A percentile compares a stretch with the other conserved stretches of the same genome.
Evolutionary conservation across 345 rosid genomes (phyloP).

Genomic region (Moricandia arvensis): DNA sequence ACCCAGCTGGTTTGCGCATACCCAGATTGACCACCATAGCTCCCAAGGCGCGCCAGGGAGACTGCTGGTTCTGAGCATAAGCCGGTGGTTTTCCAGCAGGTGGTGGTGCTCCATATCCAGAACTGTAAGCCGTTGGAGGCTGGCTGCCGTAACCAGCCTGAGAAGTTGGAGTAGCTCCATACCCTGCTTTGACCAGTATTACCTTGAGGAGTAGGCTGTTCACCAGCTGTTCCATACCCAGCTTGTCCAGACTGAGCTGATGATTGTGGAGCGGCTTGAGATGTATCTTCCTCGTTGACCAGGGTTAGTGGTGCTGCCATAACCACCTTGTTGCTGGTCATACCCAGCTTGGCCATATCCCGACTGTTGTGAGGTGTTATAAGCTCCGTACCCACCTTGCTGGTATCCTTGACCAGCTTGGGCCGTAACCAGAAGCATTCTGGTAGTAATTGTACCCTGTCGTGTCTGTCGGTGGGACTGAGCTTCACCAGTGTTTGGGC

Average conservation of each 20-base stretch:
- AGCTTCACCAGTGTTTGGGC: constrained; percentile 60
- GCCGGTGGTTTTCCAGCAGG: constrained; percentile 53
- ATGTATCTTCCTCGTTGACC: constrained; percentile 74
- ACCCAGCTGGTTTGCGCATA: constrained; percentile 64
- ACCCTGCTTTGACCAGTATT: constrained; percentile 55
- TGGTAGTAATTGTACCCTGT: constrained; percentile 72
- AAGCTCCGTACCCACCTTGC: constrained; percentile 89
- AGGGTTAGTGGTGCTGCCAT: constrained; percentile 56
- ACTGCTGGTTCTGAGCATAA: constrained; percentile 85
- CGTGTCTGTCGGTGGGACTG: constrained; percentile 61
- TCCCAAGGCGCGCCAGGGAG: constrained; percentile 72
- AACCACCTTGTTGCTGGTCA: constrained; percentile 80
- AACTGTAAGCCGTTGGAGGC: constrained; percentile 58
- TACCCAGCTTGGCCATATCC: constrained; percentile 81
- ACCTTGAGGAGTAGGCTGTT: constrained; percentile 61
- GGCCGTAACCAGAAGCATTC: constrained; percentile 67
- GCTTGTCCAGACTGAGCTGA: constrained; percentile 58
- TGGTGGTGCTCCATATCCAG: constrained; percentile 76
- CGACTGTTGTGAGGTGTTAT: constrained; percentile 52
- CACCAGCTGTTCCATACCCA: constrained; percentile 53
- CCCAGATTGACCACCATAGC: constrained; percentile 63
- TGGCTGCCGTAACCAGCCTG: constrained; percentile 75
- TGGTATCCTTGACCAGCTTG: constrained; percentile 75
- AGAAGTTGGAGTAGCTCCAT: constrained; percentile 69
- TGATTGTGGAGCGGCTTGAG: constrained; percentile 55